Evolutionary conservation across 2,329 filamentous ascomycete genomes (phyloP), one percentile per base, ranked within the genome.

Genomic region (Alternaria solani): DNA sequence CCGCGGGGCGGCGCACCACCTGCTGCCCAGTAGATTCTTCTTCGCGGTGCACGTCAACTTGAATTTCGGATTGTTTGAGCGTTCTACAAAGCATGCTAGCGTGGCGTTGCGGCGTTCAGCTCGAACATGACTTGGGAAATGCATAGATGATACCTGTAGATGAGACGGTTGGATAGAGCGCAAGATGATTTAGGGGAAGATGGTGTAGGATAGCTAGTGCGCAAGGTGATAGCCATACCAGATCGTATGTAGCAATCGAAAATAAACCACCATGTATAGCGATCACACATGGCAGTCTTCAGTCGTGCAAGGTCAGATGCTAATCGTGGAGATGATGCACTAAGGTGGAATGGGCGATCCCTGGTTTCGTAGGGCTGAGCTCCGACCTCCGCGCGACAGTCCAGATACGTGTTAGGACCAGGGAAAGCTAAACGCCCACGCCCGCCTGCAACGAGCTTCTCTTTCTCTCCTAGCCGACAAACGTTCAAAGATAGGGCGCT

Each of bases 341-440:
- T 54, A 18, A 41, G 54, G 49, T 59, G 41, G 25, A 46, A 41
- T n/a, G 1, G 20, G 25, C 51, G 43, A 48, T 51, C 61, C 60
- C 62, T 62, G 62, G 38, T 51, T 47, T 59, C 48, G 32, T 68
- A 72, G 63, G 70, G 69, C 69, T 72, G 68, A 65, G 52, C 51
- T 62, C 69, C 64, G 64, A 64, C 55, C 58, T 67, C 67, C 67
- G 59, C 58, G 62, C 56, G 36, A 47, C 23, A 68, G 62, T 71
- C 69, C 70, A 70, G 72, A 77, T 68, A 76, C 75, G 75, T 78
- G 75, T 78, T 77, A 74, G 68, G 53, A 72, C 64, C 59, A 61
- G 53, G n/a, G 26, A 56, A 46, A 25, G 38, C 28, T 63, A 58
- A 57, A n/a, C 55, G 55, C 62, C 64, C 63, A 60, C 62, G 59